Percentiles rank a stretch among this genome's conserved stretches.
Evolutionary conservation across 208 protist species (phyloP).

Genomic region (Crithidia acanthocephali): DNA sequence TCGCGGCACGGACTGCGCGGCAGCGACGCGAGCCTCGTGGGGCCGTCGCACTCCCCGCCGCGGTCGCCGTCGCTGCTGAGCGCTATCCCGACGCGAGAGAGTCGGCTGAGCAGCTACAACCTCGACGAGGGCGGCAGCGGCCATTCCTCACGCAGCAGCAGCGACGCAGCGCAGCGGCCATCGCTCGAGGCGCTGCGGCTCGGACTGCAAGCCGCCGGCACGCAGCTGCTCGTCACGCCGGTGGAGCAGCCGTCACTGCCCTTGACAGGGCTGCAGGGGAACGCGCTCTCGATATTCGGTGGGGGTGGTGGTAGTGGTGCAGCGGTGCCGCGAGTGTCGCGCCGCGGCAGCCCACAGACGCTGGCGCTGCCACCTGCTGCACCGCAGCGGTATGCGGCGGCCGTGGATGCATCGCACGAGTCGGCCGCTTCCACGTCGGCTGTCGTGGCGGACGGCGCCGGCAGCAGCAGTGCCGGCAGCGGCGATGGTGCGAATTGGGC

Average conservation of each 20-base stretch:
- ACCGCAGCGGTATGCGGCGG: not conserved
- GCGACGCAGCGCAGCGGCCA: constrained; percentile 1
- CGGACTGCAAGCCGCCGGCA: not conserved
- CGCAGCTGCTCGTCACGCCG: constrained; percentile 1
- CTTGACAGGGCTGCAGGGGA: not conserved
- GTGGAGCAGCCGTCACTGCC: not conserved
- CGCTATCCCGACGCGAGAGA: constrained; percentile 3
- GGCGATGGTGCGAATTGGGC: not conserved
- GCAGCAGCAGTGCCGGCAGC: not conserved
- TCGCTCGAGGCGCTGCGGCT: not conserved
- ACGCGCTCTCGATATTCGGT: too few relatives aligned
- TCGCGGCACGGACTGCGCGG: not conserved
- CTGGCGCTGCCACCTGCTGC: not conserved
- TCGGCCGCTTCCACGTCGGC: not conserved
- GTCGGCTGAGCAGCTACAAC: constrained; percentile 13
- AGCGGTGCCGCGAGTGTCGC: not conserved
- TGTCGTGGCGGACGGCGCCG: not conserved
- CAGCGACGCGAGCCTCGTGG: not conserved
- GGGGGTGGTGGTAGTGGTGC: too few relatives aligned
- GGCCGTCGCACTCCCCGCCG: not conserved
- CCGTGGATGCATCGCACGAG: not conserved
- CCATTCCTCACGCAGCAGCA: constrained; percentile 5
- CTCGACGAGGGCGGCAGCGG: constrained; percentile 13
- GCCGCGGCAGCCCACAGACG: constrained; percentile 2
- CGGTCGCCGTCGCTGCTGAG: constrained; percentile 8